These are phyloP conservation scores for Melocanna baccifera DNA, from an alignment of 176 grass and related monocot species.

Conservation along the genomic window DNA sequence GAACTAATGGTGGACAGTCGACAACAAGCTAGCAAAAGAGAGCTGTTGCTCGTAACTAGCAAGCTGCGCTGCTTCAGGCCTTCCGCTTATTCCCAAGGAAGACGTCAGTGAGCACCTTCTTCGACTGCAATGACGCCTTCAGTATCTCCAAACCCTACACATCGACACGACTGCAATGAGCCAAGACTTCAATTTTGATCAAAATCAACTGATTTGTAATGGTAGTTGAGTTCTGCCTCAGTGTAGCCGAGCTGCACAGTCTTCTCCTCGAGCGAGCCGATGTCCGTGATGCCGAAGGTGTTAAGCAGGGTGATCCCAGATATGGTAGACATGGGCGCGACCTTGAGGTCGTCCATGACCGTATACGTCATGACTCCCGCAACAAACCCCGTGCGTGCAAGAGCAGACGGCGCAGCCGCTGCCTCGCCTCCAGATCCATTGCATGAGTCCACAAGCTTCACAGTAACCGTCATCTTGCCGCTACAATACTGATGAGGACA, in stretches of 20 bases:
- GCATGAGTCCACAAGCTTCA: too few relatives aligned
- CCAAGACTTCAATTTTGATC: background rate
- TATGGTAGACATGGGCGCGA: conserved; percentile 48
- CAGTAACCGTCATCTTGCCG: background rate
- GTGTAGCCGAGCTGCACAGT: conserved; percentile 18
- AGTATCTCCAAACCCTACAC: conserved; percentile 39
- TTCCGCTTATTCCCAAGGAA: background rate
- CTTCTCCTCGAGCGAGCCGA: conserved; percentile 28
- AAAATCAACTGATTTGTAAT: background rate
- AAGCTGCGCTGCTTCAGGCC: background rate
- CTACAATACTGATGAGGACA: background rate
- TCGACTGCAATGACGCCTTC: conserved; percentile 29
- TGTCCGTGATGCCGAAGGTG: conserved; percentile 12
- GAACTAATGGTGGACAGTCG: too few relatives aligned
- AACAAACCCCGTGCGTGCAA: too few relatives aligned
- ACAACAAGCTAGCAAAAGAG: too few relatives aligned
- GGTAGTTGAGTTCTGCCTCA: background rate
- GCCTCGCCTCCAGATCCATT: too few relatives aligned
- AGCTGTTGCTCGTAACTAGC: too few relatives aligned
- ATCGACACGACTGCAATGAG: background rate
- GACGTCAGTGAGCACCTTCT: conserved; percentile 39
- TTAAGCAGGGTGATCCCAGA: conserved; percentile 31
- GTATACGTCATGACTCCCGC: conserved; percentile 15
- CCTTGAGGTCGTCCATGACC: conserved; percentile 44
- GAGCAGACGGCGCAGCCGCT: too few relatives aligned